Evolutionary conservation across 164 flowering plant genomes (phyloP), one percentile per base, ranked within the genome.

Genomic region (Umbilicus rupestris): DNA sequence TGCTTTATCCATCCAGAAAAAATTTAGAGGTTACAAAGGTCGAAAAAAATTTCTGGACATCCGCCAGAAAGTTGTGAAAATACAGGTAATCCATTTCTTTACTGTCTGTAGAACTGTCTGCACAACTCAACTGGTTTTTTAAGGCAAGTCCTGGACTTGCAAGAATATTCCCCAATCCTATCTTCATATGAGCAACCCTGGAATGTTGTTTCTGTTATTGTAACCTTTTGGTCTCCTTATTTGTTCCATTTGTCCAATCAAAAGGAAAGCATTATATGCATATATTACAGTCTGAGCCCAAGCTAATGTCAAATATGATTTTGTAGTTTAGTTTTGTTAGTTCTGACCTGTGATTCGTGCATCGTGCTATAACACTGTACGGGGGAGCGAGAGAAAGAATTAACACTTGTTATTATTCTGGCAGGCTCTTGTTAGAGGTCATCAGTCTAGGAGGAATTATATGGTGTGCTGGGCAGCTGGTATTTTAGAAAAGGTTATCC

Each of bases 391-490:
- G 26, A 47, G 29, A 37, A 10, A 12, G 37, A 58, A 7, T 22
- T 62, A 10, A 57, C 64, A 52, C 15, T 39, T 30, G 16, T 57
- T 41, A 47, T 63, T 44, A 15, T 57, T 57, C 73, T 73, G 69
- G 74, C 87, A 95, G 97, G 97, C 99, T 71, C 96, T 84, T 80
- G 87, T 91, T 63, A 82, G 99, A 77, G 97, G 97, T 16, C 87
- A 95, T 73, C 97, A 88, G 77, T 87, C 85, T 12, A 84, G 97
- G 71, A 88, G 85, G 84, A 69, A 89, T 49, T 89, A 88, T 69
- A 82, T 74, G 73, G 88, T 85, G 45, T 71, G 87, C 65, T 91
- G 97, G 99, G 91, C 96, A 62, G 96, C 87, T 62, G 82, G 97
- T 33, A 67, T 95, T 60, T 73, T 90, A 64, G 99, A 95, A 55